phyloP scores from a whole-genome alignment of 805 yeast species.

The Metschnikowia sp. region DNA sequence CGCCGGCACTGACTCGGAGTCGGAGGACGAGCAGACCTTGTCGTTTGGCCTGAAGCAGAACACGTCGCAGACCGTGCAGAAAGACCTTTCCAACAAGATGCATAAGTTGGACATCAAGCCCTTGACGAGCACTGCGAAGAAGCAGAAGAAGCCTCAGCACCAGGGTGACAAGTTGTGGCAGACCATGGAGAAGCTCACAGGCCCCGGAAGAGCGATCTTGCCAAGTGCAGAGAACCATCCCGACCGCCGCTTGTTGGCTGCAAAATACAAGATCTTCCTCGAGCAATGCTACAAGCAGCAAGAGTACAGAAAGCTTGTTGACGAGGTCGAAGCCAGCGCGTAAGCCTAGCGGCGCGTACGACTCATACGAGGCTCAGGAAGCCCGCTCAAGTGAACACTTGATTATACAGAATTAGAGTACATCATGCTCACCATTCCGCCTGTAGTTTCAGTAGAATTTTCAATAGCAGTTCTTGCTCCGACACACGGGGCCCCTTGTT shows the following conservation, averaged over 20 bases:
- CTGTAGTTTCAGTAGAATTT: no score
- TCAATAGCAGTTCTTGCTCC: no score
- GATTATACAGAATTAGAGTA: no score
- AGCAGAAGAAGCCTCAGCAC: slow-evolving; percentile 19
- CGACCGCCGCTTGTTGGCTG: slow-evolving; percentile 67
- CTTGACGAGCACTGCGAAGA: slow-evolving; percentile 25
- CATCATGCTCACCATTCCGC: no score
- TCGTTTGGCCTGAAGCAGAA: slow-evolving; percentile 60
- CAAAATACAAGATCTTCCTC: slow-evolving; percentile 80
- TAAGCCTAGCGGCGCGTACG: not conserved
- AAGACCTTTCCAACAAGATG: slow-evolving; percentile 47
- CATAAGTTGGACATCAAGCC: slow-evolving; percentile 33
- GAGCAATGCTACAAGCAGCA: slow-evolving; percentile 85
- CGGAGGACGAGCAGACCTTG: slow-evolving; percentile 48
- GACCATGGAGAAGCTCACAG: slow-evolving; percentile 79
- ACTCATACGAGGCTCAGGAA: not conserved
- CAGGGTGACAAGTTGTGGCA: slow-evolving; percentile 74
- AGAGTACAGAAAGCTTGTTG: slow-evolving; percentile 69
- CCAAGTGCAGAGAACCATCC: slow-evolving; percentile 60
- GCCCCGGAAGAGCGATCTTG: slow-evolving; percentile 73
- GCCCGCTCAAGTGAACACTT: no score
- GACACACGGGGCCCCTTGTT: no score
- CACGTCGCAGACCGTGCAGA: slow-evolving; percentile 38
- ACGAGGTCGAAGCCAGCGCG: slow-evolving; percentile 35
- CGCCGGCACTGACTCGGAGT: slow-evolving; percentile 26